Percentiles rank a stretch among this genome's conserved stretches.
Evolutionary conservation across 257 asterid species (phyloP).

Genomic region (Echium plantagineum): DNA sequence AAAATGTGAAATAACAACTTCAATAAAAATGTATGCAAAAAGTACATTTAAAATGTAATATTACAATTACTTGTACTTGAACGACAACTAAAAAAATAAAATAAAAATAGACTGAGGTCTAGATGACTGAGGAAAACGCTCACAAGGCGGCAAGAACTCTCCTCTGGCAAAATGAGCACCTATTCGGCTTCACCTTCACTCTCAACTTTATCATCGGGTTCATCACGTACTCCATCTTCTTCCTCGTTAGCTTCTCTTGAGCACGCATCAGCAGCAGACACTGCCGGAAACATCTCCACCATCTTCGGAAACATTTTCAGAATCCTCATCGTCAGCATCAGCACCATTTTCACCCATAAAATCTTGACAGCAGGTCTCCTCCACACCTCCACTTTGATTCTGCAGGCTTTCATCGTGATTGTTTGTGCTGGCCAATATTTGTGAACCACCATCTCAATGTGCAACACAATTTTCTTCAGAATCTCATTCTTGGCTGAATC

Average conservation of each 20-base stretch:
- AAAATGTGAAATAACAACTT: no score
- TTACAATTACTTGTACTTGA: no score
- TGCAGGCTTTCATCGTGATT: conserved; percentile 30
- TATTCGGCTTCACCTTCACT: conserved; percentile 96
- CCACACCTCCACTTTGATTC: conserved; percentile 34
- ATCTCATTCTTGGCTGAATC: conserved; percentile 70
- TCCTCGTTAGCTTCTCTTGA: conserved; percentile 77
- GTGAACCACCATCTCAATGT: conserved; percentile 33
- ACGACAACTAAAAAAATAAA: no score
- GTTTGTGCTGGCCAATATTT: conserved; percentile 30
- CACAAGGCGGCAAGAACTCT: conserved; percentile 51
- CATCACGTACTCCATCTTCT: conserved; percentile 73
- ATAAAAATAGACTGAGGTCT: no score
- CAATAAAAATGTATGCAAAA: no score
- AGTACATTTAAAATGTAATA: no score
- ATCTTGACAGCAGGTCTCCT: conserved; percentile 39
- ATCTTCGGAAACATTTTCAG: conserved; percentile 70
- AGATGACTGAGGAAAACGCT: conserved; percentile 43
- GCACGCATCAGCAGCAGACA: conserved; percentile 81
- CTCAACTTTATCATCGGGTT: conserved; percentile 72
- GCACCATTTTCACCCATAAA: conserved; percentile 65
- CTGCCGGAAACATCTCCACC: conserved; percentile 89
- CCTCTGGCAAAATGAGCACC: conserved; percentile 53
- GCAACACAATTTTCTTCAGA: conserved; percentile 74
- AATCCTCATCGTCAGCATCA: conserved; percentile 81